Evolutionary conservation across 768 basidiomycete genomes (phyloP), one percentile per base, ranked within the genome.

Genomic region (Kwoniella dejecticola): DNA sequence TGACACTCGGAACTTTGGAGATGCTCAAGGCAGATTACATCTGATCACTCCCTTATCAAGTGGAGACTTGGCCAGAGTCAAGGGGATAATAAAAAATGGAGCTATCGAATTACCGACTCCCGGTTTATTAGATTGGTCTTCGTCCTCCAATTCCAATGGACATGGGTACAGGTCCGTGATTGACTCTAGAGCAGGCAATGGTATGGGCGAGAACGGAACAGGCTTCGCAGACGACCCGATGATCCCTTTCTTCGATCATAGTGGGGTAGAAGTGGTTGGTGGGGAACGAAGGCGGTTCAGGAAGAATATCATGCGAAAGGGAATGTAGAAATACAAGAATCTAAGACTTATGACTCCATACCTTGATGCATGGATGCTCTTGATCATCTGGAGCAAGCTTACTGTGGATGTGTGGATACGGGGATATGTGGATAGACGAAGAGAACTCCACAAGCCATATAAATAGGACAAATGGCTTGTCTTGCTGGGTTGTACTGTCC

Each of bases 31-130:
- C 1, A 62, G 63, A 1, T 79, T 94, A 33, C 91, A 95, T 31
- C 67, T 96, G n/a, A 80, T 96, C 33, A 91, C 93, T 0, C 91
- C 94, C 0, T 62, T 92, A 0, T 85, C 87, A 0, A 78, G 83
- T 0, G 54, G 71, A 0, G 41, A 82, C 0, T 81, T 95, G 2
- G 64, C 26, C 0, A 49, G 50, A 30, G 64, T 52, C 12, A 72
- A 50, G 23, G 64, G 57, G 13, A 52, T 95, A 2, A 86, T 95
- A 46, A 92, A 89, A 76, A 75, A 75, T 50, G 93, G 93, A 7
- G 91, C 92, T 73, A 81, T 93, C 70, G 91, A 94, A 76, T 79
- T 96, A 0, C 93, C 93, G 0, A 81, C 92, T 0, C 89, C 88
- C 86, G 91, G 88, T 0, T 85, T 91, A 87, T 80, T 96, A 50